Conservation (phyloP, 495 filamentous ascomycete genomes). For the Wilcoxina mikolae region DNA sequence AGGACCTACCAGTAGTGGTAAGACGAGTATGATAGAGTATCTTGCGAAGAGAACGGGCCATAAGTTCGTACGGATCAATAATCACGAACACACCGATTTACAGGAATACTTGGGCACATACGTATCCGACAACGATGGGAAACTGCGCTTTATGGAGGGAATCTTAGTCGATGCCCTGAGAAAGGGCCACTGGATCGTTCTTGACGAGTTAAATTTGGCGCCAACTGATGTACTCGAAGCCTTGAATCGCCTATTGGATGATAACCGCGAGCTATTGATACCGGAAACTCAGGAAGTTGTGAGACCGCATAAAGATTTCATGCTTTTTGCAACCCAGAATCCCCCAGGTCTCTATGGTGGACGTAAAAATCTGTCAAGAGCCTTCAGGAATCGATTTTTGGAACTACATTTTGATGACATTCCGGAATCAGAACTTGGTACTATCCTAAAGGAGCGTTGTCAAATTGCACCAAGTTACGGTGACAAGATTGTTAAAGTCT, state of each 20-base stretch:
- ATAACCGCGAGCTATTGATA: conserved; percentile 94
- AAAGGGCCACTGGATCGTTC: conserved; percentile 91
- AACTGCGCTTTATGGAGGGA: conserved; percentile 81
- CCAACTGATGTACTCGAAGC: conserved; percentile 94
- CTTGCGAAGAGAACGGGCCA: conserved; percentile 90
- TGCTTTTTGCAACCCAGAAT: conserved; percentile 98
- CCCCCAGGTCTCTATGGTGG: conserved; percentile 92
- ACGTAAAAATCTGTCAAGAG: conserved; percentile 77
- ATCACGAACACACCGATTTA: conserved; percentile 95
- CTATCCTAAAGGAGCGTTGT: conserved; percentile 74
- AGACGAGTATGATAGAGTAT: conserved; percentile 98
- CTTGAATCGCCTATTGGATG: conserved; percentile 83
- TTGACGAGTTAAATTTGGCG: conserved; percentile 92
- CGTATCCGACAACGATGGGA: conserved; percentile 67
- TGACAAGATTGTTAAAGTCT: conserved; percentile 77
- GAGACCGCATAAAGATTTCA: conserved; percentile 82
- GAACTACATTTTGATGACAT: conserved; percentile 98
- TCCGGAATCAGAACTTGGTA: conserved; percentile 85
- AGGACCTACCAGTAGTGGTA: conserved; percentile 90
- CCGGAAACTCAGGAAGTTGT: conserved; percentile 93
- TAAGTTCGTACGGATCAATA: conserved; percentile 96
- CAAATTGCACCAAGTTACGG: conserved; percentile 81
- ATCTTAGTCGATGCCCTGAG: conserved; percentile 82
- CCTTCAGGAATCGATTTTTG: conserved; percentile 91
- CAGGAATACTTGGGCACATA: conserved; percentile 97